Evolutionary conservation across 1,139 yeast genomes (phyloP), one percentile per base, ranked within the genome.

Genomic region (Citeromyces hawaiiensis): DNA sequence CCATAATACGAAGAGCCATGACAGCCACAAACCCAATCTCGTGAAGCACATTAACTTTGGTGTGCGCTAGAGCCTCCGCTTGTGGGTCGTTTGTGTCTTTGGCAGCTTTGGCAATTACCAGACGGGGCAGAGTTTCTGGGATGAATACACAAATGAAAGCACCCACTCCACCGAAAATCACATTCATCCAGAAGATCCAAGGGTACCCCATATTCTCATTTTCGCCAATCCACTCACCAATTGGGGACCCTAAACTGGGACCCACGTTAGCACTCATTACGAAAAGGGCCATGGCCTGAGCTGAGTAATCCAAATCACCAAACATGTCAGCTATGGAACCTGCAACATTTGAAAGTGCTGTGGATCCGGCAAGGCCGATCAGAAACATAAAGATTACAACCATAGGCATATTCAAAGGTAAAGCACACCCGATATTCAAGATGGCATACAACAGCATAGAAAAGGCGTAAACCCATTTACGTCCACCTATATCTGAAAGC

Each of bases 401-500:
- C 54, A 54, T 56, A 15, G 59, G 47, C 51, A 55, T 55, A 43
- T 55, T 56, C 25, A 42, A 39, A 13, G 61, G 58, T 41, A 79
- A 81, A 3, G 87, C 87, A 36, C 81, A 70, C 31, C 83, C 83
- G 40, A 76, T 60, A 53, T 81, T 83, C 39, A 79, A 64, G 10
- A 66, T 66, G 29, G 70, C 58, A 47, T 79, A 74, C 36, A 75
- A 55, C 2, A 58, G 44, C 51, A 74, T 63, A 48, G 77, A 73
- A 37, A 61, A 52, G 36, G 77, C 72, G 47, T 72, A 74, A 4
- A 87, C 82, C 75, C 77, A 75, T 53, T 78, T 79, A 50, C 88
- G 66, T 29, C 91, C 91, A 49, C 68, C 78, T 47, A 70, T 61
- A 57, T 82, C 93, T 35, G 80, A 71, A 36, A 72, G 57, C 34